Evolutionary conservation across 2,329 filamentous ascomycete genomes (phyloP).

Genomic region (Colletotrichum trifolii): DNA sequence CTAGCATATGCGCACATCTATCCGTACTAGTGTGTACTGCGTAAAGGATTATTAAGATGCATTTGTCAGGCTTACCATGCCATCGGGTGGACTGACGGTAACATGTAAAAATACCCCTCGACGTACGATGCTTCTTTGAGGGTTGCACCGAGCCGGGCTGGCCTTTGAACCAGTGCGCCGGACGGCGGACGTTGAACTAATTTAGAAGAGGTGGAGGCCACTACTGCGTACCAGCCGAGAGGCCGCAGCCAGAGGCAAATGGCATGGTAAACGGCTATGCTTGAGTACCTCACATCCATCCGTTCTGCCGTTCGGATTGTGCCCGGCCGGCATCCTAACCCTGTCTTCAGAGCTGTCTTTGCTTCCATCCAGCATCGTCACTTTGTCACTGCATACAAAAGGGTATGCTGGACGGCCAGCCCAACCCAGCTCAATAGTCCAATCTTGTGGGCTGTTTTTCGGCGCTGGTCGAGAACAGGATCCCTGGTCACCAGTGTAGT

Average conservation of each 20-base stretch:
- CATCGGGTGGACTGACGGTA: conserved; percentile 13
- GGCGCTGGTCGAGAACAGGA: too few species aligned
- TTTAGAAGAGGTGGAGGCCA: conserved; percentile 32
- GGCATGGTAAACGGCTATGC: not conserved
- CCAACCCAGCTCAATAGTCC: too few species aligned
- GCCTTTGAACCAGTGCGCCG: conserved; percentile 20
- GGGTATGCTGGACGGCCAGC: too few species aligned
- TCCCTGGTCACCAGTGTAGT: too few species aligned
- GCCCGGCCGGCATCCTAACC: conserved; percentile 30
- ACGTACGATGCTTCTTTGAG: conserved; percentile 26
- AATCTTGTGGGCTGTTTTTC: too few species aligned
- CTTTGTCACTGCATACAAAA: too few species aligned
- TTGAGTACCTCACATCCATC: not conserved
- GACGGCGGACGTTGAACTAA: conserved; percentile 32
- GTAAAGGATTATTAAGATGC: not conserved
- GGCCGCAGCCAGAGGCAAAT: conserved; percentile 20
- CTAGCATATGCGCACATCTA: too few species aligned
- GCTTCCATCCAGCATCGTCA: not conserved
- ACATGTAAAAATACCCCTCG: conserved; percentile 16
- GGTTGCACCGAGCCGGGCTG: conserved; percentile 24
- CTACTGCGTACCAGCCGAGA: conserved; percentile 12
- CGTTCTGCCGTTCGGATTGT: conserved; percentile 31
- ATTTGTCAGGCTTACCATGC: conserved; percentile 24
- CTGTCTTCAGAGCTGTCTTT: conserved; percentile 6
- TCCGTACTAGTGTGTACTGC: not conserved